Conservation (phyloP, 2,329 filamentous ascomycete species). For the Fusarium albosuccineum region DNA sequence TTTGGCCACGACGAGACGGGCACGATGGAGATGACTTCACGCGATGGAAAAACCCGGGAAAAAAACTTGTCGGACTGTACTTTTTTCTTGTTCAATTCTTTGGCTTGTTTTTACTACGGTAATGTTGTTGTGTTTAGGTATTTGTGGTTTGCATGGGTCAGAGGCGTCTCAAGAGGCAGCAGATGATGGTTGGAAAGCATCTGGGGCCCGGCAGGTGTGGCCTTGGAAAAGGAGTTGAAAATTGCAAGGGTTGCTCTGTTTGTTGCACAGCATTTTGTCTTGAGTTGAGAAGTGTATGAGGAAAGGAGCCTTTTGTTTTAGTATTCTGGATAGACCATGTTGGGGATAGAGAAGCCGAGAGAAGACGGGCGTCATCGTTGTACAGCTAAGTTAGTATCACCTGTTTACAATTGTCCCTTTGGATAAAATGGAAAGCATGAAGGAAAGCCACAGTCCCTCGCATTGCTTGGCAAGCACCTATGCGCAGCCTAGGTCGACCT, state of each 20-base stretch:
- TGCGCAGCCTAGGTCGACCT: background rate
- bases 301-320: slow-evolving; percentile 9
- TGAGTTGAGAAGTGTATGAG: slow-evolving; percentile 3
- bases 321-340: slow-evolving; percentile 34
- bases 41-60: slow-evolving; percentile 33
- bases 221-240: slow-evolving; percentile 36
- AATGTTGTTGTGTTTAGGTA: slow-evolving; percentile 23
- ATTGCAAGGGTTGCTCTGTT: slow-evolving; percentile 22
- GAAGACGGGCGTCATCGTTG: slow-evolving; percentile 27
- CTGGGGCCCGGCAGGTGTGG: slow-evolving; percentile 27
- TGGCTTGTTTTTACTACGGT: slow-evolving; percentile 36
- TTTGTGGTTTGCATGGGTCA: slow-evolving; percentile 33
- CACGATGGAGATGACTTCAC: slow-evolving; percentile 35
- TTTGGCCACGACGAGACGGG: slow-evolving; percentile 34
- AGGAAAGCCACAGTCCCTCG: slow-evolving; percentile 10
- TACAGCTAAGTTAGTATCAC: slow-evolving; percentile 44
- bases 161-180: slow-evolving; percentile 34
- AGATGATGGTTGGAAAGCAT: slow-evolving; percentile 24
- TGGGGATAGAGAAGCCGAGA: slow-evolving; percentile 33
- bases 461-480: no score
- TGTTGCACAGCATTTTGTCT: slow-evolving; percentile 25
- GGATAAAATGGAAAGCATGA: slow-evolving; percentile 15
- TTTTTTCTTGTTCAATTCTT: slow-evolving; percentile 37
- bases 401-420: slow-evolving; percentile 10
- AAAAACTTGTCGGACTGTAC: slow-evolving; percentile 17